A percentile compares a stretch with the other conserved stretches of the same genome.
Evolutionary conservation across 1,284 basidiomycete species (phyloP).

Genomic region (Cystobasidiaceae sp.): DNA sequence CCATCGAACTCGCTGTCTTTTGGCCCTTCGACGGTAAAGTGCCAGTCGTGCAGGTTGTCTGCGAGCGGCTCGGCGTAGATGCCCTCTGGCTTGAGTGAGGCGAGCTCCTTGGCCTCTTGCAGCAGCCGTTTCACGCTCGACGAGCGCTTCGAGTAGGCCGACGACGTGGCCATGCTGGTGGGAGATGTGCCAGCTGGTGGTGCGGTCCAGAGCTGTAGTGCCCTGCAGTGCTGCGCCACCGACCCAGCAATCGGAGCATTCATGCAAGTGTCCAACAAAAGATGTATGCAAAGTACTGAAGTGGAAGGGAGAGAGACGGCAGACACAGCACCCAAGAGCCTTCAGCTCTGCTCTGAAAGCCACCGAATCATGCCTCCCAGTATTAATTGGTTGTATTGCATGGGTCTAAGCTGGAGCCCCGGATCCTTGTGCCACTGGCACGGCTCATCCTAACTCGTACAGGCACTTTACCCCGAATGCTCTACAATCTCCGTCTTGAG

Average conservation of each 20-base stretch:
- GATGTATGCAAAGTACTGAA: too few species aligned
- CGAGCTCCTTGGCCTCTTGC: slow-evolving; percentile 30
- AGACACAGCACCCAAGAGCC: too few species aligned
- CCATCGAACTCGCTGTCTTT: slow-evolving; percentile 82
- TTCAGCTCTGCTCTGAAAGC: too few species aligned
- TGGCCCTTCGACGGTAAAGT: slow-evolving; percentile 88
- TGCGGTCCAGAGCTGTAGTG: not conserved
- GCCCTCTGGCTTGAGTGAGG: slow-evolving; percentile 2
- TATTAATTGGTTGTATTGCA: too few species aligned
- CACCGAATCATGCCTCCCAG: too few species aligned
- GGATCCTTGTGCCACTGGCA: too few species aligned
- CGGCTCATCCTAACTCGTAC: too few species aligned
- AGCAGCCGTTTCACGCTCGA: slow-evolving; percentile 26
- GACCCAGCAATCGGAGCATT: not conserved
- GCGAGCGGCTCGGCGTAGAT: slow-evolving; percentile 31
- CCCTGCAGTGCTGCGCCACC: not conserved
- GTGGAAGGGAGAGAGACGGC: too few species aligned
- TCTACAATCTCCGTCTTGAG: slow-evolving; percentile 77
- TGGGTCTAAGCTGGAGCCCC: too few species aligned
- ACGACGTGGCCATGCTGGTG: not conserved
- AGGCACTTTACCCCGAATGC: slow-evolving; percentile 71
- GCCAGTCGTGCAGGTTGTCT: slow-evolving; percentile 67
- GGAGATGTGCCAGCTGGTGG: too few species aligned
- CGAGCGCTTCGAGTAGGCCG: slow-evolving; percentile 17
- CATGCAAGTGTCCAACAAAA: too few species aligned